phyloP scores from a whole-genome alignment of 306 rosid genomes.

The Castanea sativa region DNA sequence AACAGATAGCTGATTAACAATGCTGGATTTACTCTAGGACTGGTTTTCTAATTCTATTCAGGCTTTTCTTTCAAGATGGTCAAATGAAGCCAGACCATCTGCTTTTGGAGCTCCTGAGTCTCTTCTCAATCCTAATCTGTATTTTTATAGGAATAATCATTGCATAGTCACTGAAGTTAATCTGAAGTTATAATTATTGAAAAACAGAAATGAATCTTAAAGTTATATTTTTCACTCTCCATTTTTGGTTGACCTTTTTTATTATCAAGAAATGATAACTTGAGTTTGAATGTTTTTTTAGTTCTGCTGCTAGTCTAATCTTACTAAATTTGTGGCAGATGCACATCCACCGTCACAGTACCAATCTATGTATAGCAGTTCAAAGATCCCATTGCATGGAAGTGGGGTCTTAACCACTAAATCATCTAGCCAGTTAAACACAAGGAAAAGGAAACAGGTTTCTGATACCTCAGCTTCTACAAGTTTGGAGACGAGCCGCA shows the following conservation, averaged over 20 bases:
- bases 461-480: slow-evolving; percentile 39
- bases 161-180: too few relatives aligned
- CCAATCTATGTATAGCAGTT: slow-evolving; percentile 58
- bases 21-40: background rate
- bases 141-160: too few relatives aligned
- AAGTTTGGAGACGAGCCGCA: slow-evolving; percentile 29
- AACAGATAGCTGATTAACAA: background rate
- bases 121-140: background rate
- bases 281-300: background rate
- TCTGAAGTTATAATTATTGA: too few relatives aligned
- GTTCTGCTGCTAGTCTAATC: background rate
- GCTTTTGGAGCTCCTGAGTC: background rate
- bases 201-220: too few relatives aligned
- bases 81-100: background rate
- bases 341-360: slow-evolving; percentile 27
- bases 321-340: slow-evolving; percentile 12
- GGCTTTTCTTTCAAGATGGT: background rate
- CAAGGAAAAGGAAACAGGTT: slow-evolving; percentile 41
- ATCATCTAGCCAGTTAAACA: slow-evolving; percentile 31
- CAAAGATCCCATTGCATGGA: slow-evolving; percentile 64
- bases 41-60: background rate
- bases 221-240: background rate
- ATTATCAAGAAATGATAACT: background rate
- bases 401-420: slow-evolving; percentile 40
- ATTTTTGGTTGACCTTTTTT: background rate